Evolutionary conservation across 2,329 filamentous ascomycete genomes (phyloP).

Genomic region (Didymella lethalis): DNA sequence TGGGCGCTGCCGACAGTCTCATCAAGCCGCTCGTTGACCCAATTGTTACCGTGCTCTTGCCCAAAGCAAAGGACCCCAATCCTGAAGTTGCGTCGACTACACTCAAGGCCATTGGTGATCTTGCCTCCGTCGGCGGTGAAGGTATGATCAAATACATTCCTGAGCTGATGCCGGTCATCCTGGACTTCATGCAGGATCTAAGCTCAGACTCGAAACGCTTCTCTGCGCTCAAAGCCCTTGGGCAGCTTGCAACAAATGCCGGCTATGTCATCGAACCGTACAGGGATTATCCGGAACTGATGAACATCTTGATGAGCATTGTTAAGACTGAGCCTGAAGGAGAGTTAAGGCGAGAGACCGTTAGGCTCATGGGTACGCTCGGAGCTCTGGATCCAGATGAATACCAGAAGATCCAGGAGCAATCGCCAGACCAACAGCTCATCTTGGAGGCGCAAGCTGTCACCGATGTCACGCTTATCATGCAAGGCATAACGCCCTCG

Average conservation of each 20-base stretch:
- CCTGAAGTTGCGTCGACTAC: slow-evolving; percentile 92
- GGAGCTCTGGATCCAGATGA: slow-evolving; percentile 96
- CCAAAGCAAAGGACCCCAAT: slow-evolving; percentile 85
- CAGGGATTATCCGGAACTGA: slow-evolving; percentile 89
- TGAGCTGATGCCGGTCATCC: slow-evolving; percentile 91
- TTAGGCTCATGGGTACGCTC: slow-evolving; percentile 94
- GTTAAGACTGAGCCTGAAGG: slow-evolving; percentile 92
- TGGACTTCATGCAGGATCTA: slow-evolving; percentile 92
- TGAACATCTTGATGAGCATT: slow-evolving; percentile 91
- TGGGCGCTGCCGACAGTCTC: slow-evolving; percentile 88
- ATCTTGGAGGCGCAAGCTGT: slow-evolving; percentile 71
- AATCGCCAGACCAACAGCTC: slow-evolving; percentile 80
- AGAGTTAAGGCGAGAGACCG: slow-evolving; percentile 87
- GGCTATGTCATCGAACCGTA: slow-evolving; percentile 98
- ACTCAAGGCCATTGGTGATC: slow-evolving; percentile 91
- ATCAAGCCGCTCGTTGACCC: slow-evolving; percentile 97
- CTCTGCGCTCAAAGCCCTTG: slow-evolving; percentile 87
- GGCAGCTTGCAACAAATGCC: slow-evolving; percentile 92
- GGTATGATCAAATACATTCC: slow-evolving; percentile 94
- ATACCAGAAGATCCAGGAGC: slow-evolving; percentile 92
- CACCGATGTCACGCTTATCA: slow-evolving; percentile 96
- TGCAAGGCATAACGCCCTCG: slow-evolving; percentile 94
- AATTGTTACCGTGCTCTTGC: slow-evolving; percentile 92
- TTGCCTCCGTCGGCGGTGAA: slow-evolving; percentile 91
- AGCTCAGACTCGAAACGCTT: slow-evolving; percentile 90